Conservation (phyloP, 2,329 filamentous ascomycete genomes). For the Phaeosphaeriaceae sp. region DNA sequence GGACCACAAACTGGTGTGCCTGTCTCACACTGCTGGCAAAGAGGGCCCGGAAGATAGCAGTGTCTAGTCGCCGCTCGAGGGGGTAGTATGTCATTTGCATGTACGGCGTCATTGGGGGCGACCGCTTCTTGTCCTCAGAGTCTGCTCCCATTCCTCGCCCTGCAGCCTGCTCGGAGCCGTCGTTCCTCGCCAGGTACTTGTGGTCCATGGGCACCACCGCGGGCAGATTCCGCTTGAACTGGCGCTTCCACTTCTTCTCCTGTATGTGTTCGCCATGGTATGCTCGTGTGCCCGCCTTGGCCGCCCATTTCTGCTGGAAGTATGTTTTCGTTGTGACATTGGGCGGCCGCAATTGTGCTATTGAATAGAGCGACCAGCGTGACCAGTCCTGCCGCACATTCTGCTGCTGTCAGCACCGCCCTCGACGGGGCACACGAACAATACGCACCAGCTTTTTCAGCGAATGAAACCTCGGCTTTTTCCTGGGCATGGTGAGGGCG, state of each 20-base stretch:
- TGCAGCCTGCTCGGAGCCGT: conserved; percentile 82
- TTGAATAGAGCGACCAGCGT: conserved; percentile 95
- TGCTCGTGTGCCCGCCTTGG: conserved; percentile 81
- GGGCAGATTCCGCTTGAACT: conserved; percentile 83
- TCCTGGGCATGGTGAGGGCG: conserved; percentile 50
- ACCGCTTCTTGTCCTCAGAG: conserved; percentile 16
- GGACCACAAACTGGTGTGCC: conserved; percentile 91
- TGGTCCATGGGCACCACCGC: conserved; percentile 88
- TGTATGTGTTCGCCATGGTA: conserved; percentile 96
- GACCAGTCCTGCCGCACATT: conserved; percentile 97
- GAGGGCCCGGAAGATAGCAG: conserved; percentile 90
- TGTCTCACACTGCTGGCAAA: conserved; percentile 94
- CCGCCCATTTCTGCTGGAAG: conserved; percentile 98
- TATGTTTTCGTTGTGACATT: conserved; percentile 64
- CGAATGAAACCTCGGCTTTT: conserved; percentile 66
- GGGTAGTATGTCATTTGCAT: conserved; percentile 97
- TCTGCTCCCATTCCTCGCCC: conserved; percentile 78
- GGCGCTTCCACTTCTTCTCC: conserved; percentile 91
- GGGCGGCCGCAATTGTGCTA: conserved; percentile 64
- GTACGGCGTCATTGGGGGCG: conserved; percentile 72
- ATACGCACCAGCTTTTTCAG: conserved; percentile 69
- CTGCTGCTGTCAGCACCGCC: conserved; percentile 56
- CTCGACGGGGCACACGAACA: neutral
- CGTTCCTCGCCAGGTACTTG: conserved; percentile 76
- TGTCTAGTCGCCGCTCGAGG: conserved; percentile 87